Base-by-base conservation (phyloP, 2,329 filamentous ascomycete genomes). In the Colletotrichum sp. region DNA sequence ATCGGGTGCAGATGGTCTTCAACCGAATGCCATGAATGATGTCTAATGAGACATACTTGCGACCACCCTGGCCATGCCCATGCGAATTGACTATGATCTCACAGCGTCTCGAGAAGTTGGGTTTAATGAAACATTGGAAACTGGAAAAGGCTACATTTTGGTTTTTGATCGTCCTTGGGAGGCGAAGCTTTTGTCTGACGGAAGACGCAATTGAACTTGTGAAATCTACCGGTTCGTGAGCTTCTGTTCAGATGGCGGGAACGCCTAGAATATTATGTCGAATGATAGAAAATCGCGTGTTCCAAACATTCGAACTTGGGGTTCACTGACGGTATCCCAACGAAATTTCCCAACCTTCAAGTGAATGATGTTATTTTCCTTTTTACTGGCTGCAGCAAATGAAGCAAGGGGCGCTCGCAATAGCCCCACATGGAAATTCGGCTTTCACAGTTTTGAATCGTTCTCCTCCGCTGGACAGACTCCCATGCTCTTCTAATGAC, bases 401-500 rank as follows among this genome's bases (percentile, higher is more conserved):
- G 2, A 39, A n/a, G 18, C 44, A 49, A 49, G 44, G n/a, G 44
- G 16, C 44, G n/a, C 44, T 49, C 10, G 18, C n/a, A 21, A 49
- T 0, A 49, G 18, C 10, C 10, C 44, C n/a, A 21, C n/a, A 13
- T 49, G 10, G n/a, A 2, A 49, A 12, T 21, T 13, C 0, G n/a
- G 15, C 15, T 39, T 39, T 32, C 10, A 32, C 30, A 12, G 30
- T 32, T 49, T 21, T 21, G 6, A 21, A 13, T 3, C 12, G 44
- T 13, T 21, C 6, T 21, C n/a, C 6, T 52, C n/a, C 10, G n/a
- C 10, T 52, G n/a, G 3, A 52, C n/a, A 21, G n/a, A 21, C 3
- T 3, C 2, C 0, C 3, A 52, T 8, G n/a, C n/a, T 24, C 2
- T 21, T 52, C 0, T 1, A 4, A 4, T 21, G n/a, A 24, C 10